Evolutionary conservation across 257 asterid species (phyloP).

Genomic region (Fraxinus excelsior): DNA sequence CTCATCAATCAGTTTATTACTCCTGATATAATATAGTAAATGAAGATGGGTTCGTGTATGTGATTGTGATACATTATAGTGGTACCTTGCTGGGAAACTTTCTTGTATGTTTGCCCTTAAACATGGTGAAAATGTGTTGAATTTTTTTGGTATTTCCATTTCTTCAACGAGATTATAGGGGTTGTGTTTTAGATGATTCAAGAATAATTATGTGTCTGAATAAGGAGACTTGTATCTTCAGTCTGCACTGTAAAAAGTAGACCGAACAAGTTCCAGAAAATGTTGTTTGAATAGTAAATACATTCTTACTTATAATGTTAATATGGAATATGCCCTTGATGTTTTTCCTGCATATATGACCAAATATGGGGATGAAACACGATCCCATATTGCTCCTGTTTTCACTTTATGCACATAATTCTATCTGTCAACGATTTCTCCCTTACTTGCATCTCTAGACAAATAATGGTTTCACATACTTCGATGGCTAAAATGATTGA

Average conservation of each 20-base stretch:
- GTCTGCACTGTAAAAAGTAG: conserved; percentile 15
- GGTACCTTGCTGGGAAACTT: not conserved
- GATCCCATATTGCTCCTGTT: not conserved
- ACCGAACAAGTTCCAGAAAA: not conserved
- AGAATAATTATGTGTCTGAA: not conserved
- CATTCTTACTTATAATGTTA: not conserved
- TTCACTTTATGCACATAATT: not conserved
- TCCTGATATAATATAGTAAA: not conserved
- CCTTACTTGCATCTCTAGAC: not conserved
- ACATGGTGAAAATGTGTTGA: not conserved
- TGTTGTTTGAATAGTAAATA: not conserved
- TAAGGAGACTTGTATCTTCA: conserved; percentile 3
- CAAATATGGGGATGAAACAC: not conserved
- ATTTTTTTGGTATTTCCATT: not conserved
- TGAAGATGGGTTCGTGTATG: not conserved
- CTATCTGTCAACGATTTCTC: not conserved
- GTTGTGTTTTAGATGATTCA: not conserved
- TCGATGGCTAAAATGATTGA: not conserved
- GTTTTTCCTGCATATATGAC: not conserved
- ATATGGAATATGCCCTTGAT: not conserved
- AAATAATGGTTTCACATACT: not conserved
- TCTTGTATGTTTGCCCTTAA: not conserved
- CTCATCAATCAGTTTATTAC: not conserved
- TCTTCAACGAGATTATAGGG: not conserved
- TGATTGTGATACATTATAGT: not conserved